Evolutionary conservation across 2,329 filamentous ascomycete species (phyloP), one percentile per base, ranked within the genome.

Genomic region (Epichloe sylvatica): DNA sequence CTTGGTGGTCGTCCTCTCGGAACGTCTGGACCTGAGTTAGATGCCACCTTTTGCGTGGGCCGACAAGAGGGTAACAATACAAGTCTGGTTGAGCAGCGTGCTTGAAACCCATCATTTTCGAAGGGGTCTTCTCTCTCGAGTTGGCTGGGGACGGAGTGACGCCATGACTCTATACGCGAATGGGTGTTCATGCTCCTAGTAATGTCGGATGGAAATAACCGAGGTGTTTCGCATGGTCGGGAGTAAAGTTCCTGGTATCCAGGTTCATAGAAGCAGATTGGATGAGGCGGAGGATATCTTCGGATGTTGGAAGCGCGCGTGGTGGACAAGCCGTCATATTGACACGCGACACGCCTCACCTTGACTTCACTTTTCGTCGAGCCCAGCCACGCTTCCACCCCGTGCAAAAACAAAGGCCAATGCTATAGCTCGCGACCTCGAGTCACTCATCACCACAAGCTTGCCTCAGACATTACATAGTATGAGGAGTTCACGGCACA

Each of bases 51-150:
- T 5, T 42, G 11, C 3, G 19, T 8, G 7, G 17, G 39, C 8
- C 25, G 8, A 7, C 2, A 33, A 46, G 34, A 51, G 13, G 5
- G n/a, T 30, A 3, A 30, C n/a, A 54, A 37, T 30, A 64, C 64
- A 11, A 64, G 53, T 37, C 62, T 60, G 5, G 63, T 66, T 0
- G 55, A 49, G 17, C 63, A 62, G 3, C 64, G 59, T 15, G 56
- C 54, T 2, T 55, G 57, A 21, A 67, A 67, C 0, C 59, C 61
- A 45, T 68, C 64, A 8, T 60, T 60, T 11, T 54, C 56, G 42
- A 69, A 69, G 0, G 66, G 66, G 66, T 67, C 62, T 4, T 62
- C 57, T 21, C 65, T 57, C 15, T 68, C 64, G 7, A 64, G 51
- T 15, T 60, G 60, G 38, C 61, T 64, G 12, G 66, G 66, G 21